Evolutionary conservation across 352 stramenopile genomes (phyloP).

Genomic region (Pythium apleroticum): DNA sequence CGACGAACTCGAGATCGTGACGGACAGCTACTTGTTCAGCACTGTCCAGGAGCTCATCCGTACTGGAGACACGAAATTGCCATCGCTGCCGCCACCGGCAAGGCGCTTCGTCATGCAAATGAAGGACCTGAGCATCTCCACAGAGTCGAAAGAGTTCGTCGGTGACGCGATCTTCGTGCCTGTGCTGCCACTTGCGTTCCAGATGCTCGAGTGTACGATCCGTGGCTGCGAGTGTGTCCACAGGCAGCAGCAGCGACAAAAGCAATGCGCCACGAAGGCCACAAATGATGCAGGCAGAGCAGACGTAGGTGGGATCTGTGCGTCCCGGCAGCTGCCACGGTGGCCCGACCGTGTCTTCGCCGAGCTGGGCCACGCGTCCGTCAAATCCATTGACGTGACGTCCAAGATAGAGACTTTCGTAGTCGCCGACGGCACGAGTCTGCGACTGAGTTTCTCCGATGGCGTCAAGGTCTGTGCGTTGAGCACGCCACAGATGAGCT

Average conservation of each 20-base stretch:
- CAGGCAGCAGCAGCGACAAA: conserved; percentile 6
- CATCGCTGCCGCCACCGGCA: neutral
- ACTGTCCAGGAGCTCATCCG: conserved; percentile 28
- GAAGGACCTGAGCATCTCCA: conserved; percentile 47
- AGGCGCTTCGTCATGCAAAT: conserved; percentile 34
- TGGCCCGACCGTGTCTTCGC: conserved; percentile 48
- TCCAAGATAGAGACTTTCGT: conserved; percentile 34
- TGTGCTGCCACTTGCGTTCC: conserved; percentile 58
- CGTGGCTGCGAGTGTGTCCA: conserved; percentile 53
- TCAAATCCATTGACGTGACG: conserved; percentile 23
- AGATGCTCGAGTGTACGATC: conserved; percentile 72
- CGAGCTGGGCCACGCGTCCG: conserved; percentile 34
- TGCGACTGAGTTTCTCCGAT: conserved; percentile 58
- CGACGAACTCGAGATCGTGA: conserved; percentile 52
- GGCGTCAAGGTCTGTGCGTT: conserved; percentile 39
- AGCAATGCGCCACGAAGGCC: neutral
- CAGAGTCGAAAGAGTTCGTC: conserved; percentile 63
- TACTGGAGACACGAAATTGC: neutral
- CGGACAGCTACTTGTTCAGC: conserved; percentile 35
- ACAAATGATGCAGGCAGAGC: neutral
- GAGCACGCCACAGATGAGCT: conserved; percentile 49
- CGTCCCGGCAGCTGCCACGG: conserved; percentile 12
- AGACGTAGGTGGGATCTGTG: neutral
- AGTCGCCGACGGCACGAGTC: conserved; percentile 33
- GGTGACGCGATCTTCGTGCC: conserved; percentile 65